Percentiles rank a stretch among this genome's conserved stretches.
Evolutionary conservation across 2,329 filamentous ascomycete genomes (phyloP).

Genomic region (Thelonectria olida): DNA sequence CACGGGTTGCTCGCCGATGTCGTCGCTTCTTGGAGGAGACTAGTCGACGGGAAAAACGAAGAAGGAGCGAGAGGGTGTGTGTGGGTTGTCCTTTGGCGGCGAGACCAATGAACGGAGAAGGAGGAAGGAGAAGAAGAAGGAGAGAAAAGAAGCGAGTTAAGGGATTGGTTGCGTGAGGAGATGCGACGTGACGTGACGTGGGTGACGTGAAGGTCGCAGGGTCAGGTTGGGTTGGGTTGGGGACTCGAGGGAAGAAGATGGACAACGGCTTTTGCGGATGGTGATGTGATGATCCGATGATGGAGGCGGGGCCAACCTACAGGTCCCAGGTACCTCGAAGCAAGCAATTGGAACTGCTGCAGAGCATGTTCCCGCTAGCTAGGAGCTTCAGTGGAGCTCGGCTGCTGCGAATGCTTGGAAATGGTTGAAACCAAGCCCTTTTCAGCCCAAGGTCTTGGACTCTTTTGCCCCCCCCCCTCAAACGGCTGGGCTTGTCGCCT

Average conservation of each 20-base stretch:
- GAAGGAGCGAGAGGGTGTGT: constrained; percentile 6
- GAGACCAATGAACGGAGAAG: not conserved
- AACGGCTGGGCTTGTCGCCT: constrained; percentile 3
- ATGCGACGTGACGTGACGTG: constrained; percentile 16
- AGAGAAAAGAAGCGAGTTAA: constrained; percentile 14
- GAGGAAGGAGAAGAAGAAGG: constrained; percentile 19
- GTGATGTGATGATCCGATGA: constrained; percentile 38
- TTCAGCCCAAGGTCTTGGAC: constrained; percentile 6
- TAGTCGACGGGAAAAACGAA: not conserved
- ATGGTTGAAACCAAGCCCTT: not conserved
- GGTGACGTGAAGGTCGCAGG: constrained; percentile 28
- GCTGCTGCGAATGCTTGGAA: not conserved
- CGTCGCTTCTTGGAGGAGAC: constrained; percentile 12
- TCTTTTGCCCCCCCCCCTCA: constrained; percentile 1
- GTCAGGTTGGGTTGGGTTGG: too few relatives aligned
- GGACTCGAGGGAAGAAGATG: too few relatives aligned
- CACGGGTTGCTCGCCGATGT: constrained; percentile 22
- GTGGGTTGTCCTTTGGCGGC: constrained; percentile 3
- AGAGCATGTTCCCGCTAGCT: constrained; percentile 13
- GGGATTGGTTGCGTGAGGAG: constrained; percentile 10
- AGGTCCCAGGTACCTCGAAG: not conserved
- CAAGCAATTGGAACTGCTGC: constrained; percentile 2
- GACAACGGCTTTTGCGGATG: constrained; percentile 2
- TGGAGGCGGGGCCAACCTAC: constrained; percentile 8
- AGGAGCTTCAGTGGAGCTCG: constrained; percentile 33